Evolutionary conservation across 2,329 filamentous ascomycete genomes (phyloP), one percentile per base, ranked within the genome.

Genomic region (Aspergillus sp.): DNA sequence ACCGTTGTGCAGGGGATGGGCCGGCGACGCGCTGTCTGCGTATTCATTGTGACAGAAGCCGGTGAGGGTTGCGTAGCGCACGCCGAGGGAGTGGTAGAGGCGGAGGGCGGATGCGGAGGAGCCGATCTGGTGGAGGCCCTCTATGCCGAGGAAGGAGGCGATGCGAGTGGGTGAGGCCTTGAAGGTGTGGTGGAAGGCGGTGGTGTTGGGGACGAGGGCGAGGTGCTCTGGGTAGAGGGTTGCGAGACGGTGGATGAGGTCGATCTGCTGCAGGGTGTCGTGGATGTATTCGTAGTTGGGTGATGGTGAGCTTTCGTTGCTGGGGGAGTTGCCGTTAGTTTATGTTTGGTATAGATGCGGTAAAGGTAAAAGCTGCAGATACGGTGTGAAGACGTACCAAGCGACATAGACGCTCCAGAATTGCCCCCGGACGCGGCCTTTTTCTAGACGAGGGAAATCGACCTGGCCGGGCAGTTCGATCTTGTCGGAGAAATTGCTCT

Each of bases 11-110:
- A 71, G 36, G 62, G 70, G 65, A 62, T 78, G 36, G 69, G 75
- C 52, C 18, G 69, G 56, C 50, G 95, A 74, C 3, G 93, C 93
- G 4, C 92, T 89, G 71, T 97, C 93, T 48, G 92, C 91, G 72
- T 89, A 97, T 49, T 81, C 83, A 75, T 96, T 98, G 74, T 96
- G 90, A 76, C 93, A 97, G 73, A 96, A 96, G 79, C 96, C 93
- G 2, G 91, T 96, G 15, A 98, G 78, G 0, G 93, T 97, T 17
- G 88, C 87, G 68, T 97, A 97, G 49, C 91, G 87, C 5, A 93
- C 92, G 2, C 93, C 93, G 3, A 96, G 80, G 3, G 83, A 79
- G 72, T 95, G 81, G 73, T 88, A 96, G 22, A 85, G 81, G 6
- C 93, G 86, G 9, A 98, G 79, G 22, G 87, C 80, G 1, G 87